These are phyloP conservation scores for Chlorophyllum brunneum DNA, from an alignment of 768 basidiomycete species.

Conservation along the genomic window DNA sequence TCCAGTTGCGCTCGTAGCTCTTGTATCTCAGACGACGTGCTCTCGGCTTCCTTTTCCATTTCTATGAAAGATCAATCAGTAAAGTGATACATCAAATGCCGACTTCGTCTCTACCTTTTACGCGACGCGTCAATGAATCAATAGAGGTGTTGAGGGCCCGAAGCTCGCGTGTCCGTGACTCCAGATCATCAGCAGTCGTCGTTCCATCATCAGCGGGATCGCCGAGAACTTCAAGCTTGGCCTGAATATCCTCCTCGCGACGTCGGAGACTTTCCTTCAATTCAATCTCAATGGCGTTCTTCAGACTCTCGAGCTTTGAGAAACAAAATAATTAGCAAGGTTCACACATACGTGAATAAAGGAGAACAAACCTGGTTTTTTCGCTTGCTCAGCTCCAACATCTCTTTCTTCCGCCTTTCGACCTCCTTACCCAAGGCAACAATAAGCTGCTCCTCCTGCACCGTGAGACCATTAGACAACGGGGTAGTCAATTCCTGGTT, in stretches of 20 bases:
- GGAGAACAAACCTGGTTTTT: slow-evolving; percentile 61
- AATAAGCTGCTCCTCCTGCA: slow-evolving; percentile 66
- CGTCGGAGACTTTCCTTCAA: slow-evolving; percentile 85
- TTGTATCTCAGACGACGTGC: slow-evolving; percentile 57
- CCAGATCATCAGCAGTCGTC: slow-evolving; percentile 62
- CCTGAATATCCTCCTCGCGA: slow-evolving; percentile 71
- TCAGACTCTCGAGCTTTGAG: slow-evolving; percentile 63
- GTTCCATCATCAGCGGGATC: slow-evolving; percentile 52
- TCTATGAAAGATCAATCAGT: slow-evolving; percentile 32
- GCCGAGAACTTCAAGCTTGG: slow-evolving; percentile 72
- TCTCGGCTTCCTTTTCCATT: slow-evolving; percentile 72
- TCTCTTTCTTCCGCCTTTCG: slow-evolving; percentile 66
- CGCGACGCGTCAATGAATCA: slow-evolving; percentile 53
- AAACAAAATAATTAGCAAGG: neutral
- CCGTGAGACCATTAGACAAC: slow-evolving; percentile 69
- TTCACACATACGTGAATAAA: neutral
- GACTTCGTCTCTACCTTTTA: slow-evolving; percentile 43
- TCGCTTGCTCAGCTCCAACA: slow-evolving; percentile 62
- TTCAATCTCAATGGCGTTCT: slow-evolving; percentile 87
- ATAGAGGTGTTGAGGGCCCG: slow-evolving; percentile 64
- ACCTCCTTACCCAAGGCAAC: slow-evolving; percentile 69
- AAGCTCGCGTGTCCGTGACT: slow-evolving; percentile 67
- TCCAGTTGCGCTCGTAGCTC: slow-evolving; percentile 66
- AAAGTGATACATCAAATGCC: neutral
- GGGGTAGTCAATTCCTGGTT: slow-evolving; percentile 68